phyloP scores from a whole-genome alignment of 305 asterid species.

The Fraxinus nigra region DNA sequence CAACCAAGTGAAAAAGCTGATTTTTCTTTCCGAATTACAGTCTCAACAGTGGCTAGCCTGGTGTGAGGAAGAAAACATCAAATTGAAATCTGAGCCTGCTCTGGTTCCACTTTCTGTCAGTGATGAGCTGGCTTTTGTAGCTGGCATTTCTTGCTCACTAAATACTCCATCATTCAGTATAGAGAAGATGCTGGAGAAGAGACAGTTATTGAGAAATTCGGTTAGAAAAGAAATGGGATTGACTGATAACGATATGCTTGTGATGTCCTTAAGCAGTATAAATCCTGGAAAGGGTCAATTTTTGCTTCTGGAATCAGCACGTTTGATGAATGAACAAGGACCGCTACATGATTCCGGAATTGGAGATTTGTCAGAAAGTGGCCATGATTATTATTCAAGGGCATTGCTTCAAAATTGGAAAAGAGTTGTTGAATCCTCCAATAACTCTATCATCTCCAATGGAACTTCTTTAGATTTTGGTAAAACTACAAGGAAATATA shows the following conservation, averaged over 20 bases:
- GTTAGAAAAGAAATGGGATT: conserved; percentile 90
- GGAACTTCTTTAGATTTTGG: conserved; percentile 7
- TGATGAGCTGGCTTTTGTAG: conserved; percentile 92
- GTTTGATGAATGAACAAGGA: conserved; percentile 46
- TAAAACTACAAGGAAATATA: conserved; percentile 11
- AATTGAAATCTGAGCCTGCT: conserved; percentile 66
- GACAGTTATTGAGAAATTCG: conserved; percentile 51
- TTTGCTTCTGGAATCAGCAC: conserved; percentile 78
- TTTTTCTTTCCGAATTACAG: conserved; percentile 82
- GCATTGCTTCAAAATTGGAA: conserved; percentile 47
- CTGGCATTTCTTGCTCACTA: conserved; percentile 77
- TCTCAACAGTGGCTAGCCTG: conserved; percentile 86
- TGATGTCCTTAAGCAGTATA: conserved; percentile 77
- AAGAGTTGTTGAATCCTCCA: conserved; percentile 24
- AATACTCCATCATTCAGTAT: conserved; percentile 73
- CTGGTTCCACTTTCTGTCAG: conserved; percentile 85
- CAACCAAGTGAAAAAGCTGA: conserved; percentile 73
- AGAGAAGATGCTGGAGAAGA: conserved; percentile 77
- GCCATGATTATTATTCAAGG: conserved; percentile 55
- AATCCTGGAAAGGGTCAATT: conserved; percentile 97
- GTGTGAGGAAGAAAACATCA: conserved; percentile 88
- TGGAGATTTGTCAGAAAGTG: conserved; percentile 29
- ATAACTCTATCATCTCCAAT: conserved; percentile 17
- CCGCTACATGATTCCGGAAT: conserved; percentile 28
- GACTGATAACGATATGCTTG: conserved; percentile 73